These are phyloP conservation scores for Phytophthora tubulina DNA, from an alignment of 352 stramenopile species.

Conservation along the genomic window DNA sequence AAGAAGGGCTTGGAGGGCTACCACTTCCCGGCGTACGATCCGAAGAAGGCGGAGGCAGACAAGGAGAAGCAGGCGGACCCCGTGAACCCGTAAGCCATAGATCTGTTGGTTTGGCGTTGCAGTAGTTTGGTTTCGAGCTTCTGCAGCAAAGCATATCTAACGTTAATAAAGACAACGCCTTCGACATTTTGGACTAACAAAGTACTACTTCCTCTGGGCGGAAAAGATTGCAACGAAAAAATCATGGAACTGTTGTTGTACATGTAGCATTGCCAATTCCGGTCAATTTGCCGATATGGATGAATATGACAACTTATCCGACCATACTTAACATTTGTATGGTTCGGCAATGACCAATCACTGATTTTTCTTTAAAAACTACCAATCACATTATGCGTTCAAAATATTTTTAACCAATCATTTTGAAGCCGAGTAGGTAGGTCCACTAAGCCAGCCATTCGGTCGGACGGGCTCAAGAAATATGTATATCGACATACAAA, in stretches of 20 bases:
- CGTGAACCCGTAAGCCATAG: constrained; percentile 6
- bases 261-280: too few relatives aligned
- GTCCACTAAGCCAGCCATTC: constrained; percentile 21
- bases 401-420: constrained; percentile 8
- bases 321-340: constrained; percentile 31
- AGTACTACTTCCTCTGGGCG: too few relatives aligned
- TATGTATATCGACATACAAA: constrained; percentile 24
- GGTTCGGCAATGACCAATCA: neutral
- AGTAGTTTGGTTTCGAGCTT: too few relatives aligned
- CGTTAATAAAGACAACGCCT: too few relatives aligned
- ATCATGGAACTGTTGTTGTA: too few relatives aligned
- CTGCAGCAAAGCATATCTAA: too few relatives aligned
- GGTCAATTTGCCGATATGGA: constrained; percentile 1
- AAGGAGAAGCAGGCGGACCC: neutral
- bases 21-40: constrained; percentile 28
- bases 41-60: constrained; percentile 4
- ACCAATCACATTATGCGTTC: constrained; percentile 6
- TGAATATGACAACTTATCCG: constrained; percentile 38
- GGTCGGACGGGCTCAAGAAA: constrained; percentile 19
- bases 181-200: too few relatives aligned
- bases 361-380: neutral
- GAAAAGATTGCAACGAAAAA: too few relatives aligned
- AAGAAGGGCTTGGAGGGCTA: constrained; percentile 29
- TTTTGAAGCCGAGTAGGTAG: neutral
- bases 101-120: neutral